Conservation (phyloP, 164 flowering plant species). For the Nymphaea colorata region DNA sequence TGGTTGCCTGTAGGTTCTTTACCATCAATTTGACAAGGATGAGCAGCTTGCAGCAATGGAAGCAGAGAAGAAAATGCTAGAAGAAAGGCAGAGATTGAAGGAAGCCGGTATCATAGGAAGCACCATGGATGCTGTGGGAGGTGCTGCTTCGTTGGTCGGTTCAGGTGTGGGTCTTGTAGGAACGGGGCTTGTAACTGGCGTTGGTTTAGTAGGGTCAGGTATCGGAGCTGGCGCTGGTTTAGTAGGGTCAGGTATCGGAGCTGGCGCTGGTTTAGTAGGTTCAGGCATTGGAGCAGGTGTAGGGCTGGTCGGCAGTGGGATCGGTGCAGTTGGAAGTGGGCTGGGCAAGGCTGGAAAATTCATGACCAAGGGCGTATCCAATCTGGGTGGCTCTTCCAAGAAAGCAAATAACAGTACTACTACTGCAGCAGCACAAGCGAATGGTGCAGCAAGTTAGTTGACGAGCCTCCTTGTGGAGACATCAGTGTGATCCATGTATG, state of each 20-base stretch:
- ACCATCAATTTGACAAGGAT: slow-evolving; percentile 73
- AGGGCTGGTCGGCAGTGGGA: slow-evolving; percentile 51
- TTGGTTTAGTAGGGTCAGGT: slow-evolving; percentile 44
- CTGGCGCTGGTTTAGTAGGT: slow-evolving; percentile 51
- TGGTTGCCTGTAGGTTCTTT: slow-evolving; percentile 34
- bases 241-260: slow-evolving; percentile 43
- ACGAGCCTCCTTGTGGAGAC: neutral
- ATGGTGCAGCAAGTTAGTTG: slow-evolving; percentile 36
- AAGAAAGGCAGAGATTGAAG: slow-evolving; percentile 67
- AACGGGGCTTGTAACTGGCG: slow-evolving; percentile 48
- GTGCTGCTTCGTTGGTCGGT: slow-evolving; percentile 57
- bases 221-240: slow-evolving; percentile 53
- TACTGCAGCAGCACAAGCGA: slow-evolving; percentile 53
- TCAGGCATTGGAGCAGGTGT: slow-evolving; percentile 51
- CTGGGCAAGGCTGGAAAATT: slow-evolving; percentile 82
- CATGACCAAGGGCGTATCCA: slow-evolving; percentile 80
- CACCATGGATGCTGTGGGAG: slow-evolving; percentile 91
- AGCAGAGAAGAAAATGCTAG: slow-evolving; percentile 73
- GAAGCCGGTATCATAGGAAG: slow-evolving; percentile 83
- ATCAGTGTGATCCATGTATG: neutral
- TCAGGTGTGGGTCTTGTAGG: slow-evolving; percentile 64
- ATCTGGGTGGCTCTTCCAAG: slow-evolving; percentile 29
- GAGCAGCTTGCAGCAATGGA: slow-evolving; percentile 78
- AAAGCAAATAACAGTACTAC: slow-evolving; percentile 53
- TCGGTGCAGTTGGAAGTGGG: slow-evolving; percentile 56